These are phyloP conservation scores for Cornus suecica DNA, from an alignment of 148 eudicot genomes.

Conservation along the genomic window DNA sequence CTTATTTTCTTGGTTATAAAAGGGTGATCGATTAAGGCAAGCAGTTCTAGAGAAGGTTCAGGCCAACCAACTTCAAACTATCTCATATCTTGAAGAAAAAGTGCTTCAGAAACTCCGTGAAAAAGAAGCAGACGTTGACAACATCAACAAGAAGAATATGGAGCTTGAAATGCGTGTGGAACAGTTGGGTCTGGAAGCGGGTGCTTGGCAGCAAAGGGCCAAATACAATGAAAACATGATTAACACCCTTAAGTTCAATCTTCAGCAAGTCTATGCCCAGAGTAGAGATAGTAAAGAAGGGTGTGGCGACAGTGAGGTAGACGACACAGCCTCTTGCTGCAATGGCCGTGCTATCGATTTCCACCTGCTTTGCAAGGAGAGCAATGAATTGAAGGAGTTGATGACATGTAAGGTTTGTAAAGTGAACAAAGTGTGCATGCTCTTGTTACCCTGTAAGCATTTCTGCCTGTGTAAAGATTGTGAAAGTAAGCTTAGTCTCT, in stretches of 20 bases:
- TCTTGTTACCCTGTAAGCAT: conserved; percentile 74
- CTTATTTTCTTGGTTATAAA: background rate
- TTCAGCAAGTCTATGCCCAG: conserved; percentile 55
- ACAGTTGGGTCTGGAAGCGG: conserved; percentile 45
- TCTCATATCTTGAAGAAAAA: conserved; percentile 51
- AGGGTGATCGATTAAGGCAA: conserved; percentile 57
- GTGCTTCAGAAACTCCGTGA: conserved; percentile 42
- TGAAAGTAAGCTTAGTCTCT: conserved; percentile 48
- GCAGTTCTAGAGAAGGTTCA: conserved; percentile 53
- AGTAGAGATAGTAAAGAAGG: conserved; percentile 68
- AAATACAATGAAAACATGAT: conserved; percentile 49
- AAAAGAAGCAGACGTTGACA: conserved; percentile 49
- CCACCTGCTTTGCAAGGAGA: conserved; percentile 44
- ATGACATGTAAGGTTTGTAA: conserved; percentile 59
- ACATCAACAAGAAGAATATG: conserved; percentile 42
- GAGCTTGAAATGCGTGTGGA: conserved; percentile 52
- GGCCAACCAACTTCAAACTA: conserved; percentile 42
- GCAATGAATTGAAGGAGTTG: conserved; percentile 28
- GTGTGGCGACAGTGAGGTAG: conserved; percentile 65
- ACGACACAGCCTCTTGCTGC: conserved; percentile 66
- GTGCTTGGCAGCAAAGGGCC: conserved; percentile 58
- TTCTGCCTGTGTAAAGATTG: conserved; percentile 63
- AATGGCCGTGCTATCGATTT: conserved; percentile 51
- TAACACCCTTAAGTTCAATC: conserved; percentile 44
- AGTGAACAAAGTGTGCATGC: conserved; percentile 51